phyloP scores from a whole-genome alignment of 768 basidiomycete genomes.

The Mycena rosella region DNA sequence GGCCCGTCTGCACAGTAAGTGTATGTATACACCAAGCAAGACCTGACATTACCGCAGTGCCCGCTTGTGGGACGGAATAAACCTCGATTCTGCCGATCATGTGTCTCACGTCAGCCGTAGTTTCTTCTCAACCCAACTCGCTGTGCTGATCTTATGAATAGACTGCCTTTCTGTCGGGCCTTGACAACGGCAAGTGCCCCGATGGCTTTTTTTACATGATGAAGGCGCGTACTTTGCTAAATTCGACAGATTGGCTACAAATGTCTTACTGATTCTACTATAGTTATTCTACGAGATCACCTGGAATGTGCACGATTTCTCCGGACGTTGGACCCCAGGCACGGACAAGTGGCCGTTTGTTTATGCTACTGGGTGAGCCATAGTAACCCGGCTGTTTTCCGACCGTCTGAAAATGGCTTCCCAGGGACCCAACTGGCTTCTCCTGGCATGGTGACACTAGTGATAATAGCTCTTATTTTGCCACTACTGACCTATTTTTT shows the following conservation, averaged over 20 bases:
- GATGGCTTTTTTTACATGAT: constrained; percentile 54
- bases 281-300: constrained; percentile 46
- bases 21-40: no score
- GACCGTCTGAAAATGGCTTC: not conserved
- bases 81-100: constrained; percentile 56
- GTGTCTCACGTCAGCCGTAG: no score
- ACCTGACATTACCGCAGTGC: constrained; percentile 40
- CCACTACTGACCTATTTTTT: no score
- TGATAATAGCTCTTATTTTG: no score
- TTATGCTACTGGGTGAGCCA: constrained; percentile 57
- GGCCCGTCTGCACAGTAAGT: constrained; percentile 50
- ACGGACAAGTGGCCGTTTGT: constrained; percentile 57
- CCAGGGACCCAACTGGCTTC: constrained; percentile 66
- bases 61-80: constrained; percentile 36
- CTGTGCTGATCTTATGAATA: no score
- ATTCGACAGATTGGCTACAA: not conserved
- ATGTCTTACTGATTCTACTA: not conserved
- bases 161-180: constrained; percentile 43
- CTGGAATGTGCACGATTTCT: constrained; percentile 53
- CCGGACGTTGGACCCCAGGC: constrained; percentile 50
- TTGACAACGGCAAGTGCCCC: constrained; percentile 57
- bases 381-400: not conserved
- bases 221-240: constrained; percentile 37
- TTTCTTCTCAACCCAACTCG: no score
- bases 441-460: no score